A percentile compares a stretch with the other conserved stretches of the same genome.
Conservation (phyloP, 2,329 filamentous ascomycete genomes). For the Ophiobolus disseminans region DNA sequence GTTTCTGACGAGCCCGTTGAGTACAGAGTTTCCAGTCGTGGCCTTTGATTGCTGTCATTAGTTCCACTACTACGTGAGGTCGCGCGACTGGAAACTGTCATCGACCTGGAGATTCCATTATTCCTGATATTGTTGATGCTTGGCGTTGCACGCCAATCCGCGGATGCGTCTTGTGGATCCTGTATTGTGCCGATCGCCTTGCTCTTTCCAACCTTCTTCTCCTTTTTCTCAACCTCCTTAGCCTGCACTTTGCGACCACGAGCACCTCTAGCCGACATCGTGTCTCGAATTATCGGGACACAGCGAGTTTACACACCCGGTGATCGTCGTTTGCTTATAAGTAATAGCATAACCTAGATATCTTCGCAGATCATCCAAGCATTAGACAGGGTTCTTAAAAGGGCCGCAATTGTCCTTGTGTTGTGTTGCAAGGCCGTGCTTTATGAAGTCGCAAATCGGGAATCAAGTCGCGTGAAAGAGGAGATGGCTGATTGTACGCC, state of each 20-base stretch:
- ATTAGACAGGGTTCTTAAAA: too few relatives aligned
- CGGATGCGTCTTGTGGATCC: slow-evolving; percentile 36
- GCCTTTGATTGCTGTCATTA: slow-evolving; percentile 26
- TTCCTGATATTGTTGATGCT: slow-evolving; percentile 25
- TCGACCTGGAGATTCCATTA: slow-evolving; percentile 32
- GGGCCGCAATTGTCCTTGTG: too few relatives aligned
- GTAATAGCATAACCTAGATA: too few relatives aligned
- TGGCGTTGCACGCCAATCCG: slow-evolving; percentile 37
- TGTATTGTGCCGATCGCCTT: slow-evolving; percentile 33
- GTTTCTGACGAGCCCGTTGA: slow-evolving; percentile 32
- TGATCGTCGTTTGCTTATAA: too few relatives aligned
- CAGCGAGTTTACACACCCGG: not conserved
- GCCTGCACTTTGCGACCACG: slow-evolving; percentile 49
- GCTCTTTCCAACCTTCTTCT: slow-evolving; percentile 45
- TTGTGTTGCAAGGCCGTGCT: too few relatives aligned
- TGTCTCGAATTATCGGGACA: too few relatives aligned
- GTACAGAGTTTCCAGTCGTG: slow-evolving; percentile 26
- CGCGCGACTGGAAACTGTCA: slow-evolving; percentile 38
- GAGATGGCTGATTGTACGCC: too few relatives aligned
- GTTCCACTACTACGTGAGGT: slow-evolving; percentile 41
- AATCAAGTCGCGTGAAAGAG: too few relatives aligned
- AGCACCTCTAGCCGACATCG: slow-evolving; percentile 51
- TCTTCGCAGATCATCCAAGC: too few relatives aligned
- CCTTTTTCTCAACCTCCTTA: slow-evolving; percentile 50
- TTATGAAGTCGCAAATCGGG: too few relatives aligned